Percentiles rank a stretch among this genome's conserved stretches.
Conservation (phyloP, 1,284 basidiomycete species). For the Sanghuangporus sanghuang region DNA sequence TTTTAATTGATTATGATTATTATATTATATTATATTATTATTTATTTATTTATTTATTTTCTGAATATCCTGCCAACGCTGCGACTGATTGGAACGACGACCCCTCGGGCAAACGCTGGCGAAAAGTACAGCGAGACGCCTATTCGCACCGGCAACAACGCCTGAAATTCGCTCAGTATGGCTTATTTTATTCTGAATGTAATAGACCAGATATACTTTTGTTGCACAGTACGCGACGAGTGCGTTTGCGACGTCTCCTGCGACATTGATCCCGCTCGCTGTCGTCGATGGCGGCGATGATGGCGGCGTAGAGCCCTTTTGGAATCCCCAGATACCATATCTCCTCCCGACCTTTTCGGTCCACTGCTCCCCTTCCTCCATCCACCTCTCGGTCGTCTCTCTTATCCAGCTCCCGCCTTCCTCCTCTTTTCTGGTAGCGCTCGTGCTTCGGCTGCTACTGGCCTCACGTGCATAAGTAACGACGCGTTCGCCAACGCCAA, state of each 20-base stretch:
- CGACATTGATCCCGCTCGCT: conserved; percentile 32
- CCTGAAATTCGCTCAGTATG: conserved; percentile 38
- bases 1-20: not conserved
- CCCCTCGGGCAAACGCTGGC: conserved; percentile 65
- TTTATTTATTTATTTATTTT: not conserved
- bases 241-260: conserved; percentile 70
- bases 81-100: conserved; percentile 52
- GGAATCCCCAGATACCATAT: conserved; percentile 81
- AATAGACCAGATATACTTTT: conserved; percentile 55
- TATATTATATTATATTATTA: too few relatives aligned
- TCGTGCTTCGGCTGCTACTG: not conserved
- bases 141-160: conserved; percentile 71
- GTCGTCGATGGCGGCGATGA: conserved; percentile 16
- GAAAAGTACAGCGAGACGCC: conserved; percentile 71
- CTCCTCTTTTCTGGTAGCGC: not conserved
- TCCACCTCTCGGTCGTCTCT: conserved; percentile 48
- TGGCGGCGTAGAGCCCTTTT: conserved; percentile 39
- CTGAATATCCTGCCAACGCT: not conserved
- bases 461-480: conserved; percentile 35
- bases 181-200: not conserved
- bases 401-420: conserved; percentile 30
- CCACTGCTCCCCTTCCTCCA: conserved; percentile 69
- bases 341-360: conserved; percentile 67
- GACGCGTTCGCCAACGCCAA: conserved; percentile 70
- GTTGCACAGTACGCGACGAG: conserved; percentile 81